Conservation (phyloP, 139 green algal species). For the Haematococcus lacustris region DNA sequence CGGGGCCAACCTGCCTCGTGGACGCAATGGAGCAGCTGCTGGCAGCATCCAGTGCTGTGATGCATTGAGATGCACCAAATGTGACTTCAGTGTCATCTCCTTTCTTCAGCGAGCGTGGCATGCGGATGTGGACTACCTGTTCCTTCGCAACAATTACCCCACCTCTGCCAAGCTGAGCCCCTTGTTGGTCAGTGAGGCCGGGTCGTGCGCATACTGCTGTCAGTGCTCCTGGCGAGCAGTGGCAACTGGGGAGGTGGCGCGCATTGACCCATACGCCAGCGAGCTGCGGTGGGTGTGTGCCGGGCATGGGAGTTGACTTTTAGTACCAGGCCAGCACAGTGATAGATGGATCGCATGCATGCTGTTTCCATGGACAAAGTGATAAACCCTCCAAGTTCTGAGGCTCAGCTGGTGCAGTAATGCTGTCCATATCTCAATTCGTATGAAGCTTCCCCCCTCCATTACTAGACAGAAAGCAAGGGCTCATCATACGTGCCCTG, state of each 20-base stretch:
- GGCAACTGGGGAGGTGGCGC: not conserved
- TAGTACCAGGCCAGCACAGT: too few relatives aligned
- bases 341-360: too few relatives aligned
- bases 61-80: conserved; percentile 23
- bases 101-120: conserved; percentile 14
- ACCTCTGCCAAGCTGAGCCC: conserved; percentile 11
- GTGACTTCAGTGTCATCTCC: conserved; percentile 20
- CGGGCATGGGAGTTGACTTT: too few relatives aligned
- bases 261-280: conserved; percentile 11
- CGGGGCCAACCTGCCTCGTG: conserved; percentile 1
- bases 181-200: conserved; percentile 8
- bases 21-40: conserved; percentile 9
- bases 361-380: too few relatives aligned
- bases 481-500: too few relatives aligned
- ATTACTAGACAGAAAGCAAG: too few relatives aligned
- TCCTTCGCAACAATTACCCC: conserved; percentile 28
- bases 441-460: too few relatives aligned
- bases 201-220: conserved; percentile 20
- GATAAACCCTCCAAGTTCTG: too few relatives aligned
- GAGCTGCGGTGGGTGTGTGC: conserved; percentile 20
- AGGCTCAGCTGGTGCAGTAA: too few relatives aligned
- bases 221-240: conserved; percentile 24
- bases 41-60: conserved; percentile 14
- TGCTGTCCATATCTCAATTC: too few relatives aligned
- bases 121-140: conserved; percentile 20